Percentiles rank a stretch among this genome's conserved stretches.
These are phyloP conservation scores for Pinus taeda DNA, from an alignment of 75 land plant species.

Conservation along the genomic window DNA sequence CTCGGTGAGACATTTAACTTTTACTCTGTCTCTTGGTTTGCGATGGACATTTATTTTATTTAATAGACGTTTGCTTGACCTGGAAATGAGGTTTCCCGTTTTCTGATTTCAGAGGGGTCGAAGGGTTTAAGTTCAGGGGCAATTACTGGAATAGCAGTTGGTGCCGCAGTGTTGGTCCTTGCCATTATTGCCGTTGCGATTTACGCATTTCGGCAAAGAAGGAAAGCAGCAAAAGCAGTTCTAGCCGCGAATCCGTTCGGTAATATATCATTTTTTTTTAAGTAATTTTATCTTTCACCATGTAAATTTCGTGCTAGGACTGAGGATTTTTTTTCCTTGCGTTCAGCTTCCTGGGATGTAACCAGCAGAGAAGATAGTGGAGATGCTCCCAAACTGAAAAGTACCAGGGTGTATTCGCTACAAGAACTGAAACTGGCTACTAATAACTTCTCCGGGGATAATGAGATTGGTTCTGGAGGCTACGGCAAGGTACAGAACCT, in stretches of 20 bases:
- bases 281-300: too few relatives aligned
- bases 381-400: constrained; percentile 71
- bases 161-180: constrained; percentile 4
- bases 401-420: constrained; percentile 72
- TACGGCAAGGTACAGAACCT: constrained; percentile 70
- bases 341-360: not conserved
- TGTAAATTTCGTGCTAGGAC: not conserved
- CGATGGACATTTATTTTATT: too few relatives aligned
- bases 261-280: not conserved
- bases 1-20: constrained; percentile 3
- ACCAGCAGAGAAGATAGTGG: constrained; percentile 44
- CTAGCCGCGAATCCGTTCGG: constrained; percentile 31
- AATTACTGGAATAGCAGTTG: constrained; percentile 24
- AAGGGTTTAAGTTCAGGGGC: not conserved
- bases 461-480: constrained; percentile 84
- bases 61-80: not conserved
- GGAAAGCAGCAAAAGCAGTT: constrained; percentile 29
- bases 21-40: not conserved
- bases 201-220: constrained; percentile 29
- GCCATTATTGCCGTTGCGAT: constrained; percentile 9
- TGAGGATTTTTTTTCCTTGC: not conserved
- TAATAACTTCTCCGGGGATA: constrained; percentile 53
- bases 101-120: too few relatives aligned
- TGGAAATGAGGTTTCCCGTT: too few relatives aligned
- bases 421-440: constrained; percentile 75